These are phyloP conservation scores for Rhynchospora breviuscula DNA, from an alignment of 176 grass and related monocot species.

Conservation along the genomic window DNA sequence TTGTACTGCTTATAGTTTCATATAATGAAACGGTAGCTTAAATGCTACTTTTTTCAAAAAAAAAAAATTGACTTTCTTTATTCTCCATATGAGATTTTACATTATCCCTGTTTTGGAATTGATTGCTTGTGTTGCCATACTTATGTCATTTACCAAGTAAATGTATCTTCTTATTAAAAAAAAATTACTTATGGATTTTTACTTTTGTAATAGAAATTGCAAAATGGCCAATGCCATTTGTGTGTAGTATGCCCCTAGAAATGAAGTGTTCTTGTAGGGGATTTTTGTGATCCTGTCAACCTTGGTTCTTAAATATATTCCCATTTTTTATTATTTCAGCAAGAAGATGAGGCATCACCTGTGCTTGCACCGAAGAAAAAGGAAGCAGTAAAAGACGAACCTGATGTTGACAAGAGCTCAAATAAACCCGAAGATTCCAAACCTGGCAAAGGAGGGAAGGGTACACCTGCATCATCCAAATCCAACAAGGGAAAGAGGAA, in stretches of 20 bases:
- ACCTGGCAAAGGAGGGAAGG: constrained; percentile 41
- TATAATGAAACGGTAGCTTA: no score
- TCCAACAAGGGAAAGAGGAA: constrained; percentile 86
- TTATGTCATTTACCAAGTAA: not conserved
- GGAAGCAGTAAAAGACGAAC: constrained; percentile 73
- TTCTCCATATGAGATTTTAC: not conserved
- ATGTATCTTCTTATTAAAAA: not conserved
- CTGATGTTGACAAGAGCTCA: constrained; percentile 55
- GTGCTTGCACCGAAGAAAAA: constrained; percentile 82
- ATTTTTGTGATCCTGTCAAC: not conserved
- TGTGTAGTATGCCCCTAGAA: not conserved
- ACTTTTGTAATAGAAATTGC: not conserved
- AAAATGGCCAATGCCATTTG: not conserved
- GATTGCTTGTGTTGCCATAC: not conserved
- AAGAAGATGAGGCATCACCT: constrained; percentile 83
- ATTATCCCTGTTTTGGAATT: not conserved
- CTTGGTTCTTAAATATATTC: not conserved
- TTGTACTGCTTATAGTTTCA: no score
- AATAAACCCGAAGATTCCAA: constrained; percentile 42
- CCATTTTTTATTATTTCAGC: constrained; percentile 26
- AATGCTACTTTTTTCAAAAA: no score
- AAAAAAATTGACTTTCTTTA: no score
- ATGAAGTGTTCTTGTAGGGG: not conserved
- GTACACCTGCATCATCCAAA: constrained; percentile 60
- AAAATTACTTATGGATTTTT: not conserved